Percentiles rank a stretch among this genome's conserved stretches.
Conservation (phyloP, 2,329 filamentous ascomycete genomes). For the Fusarium sp. region DNA sequence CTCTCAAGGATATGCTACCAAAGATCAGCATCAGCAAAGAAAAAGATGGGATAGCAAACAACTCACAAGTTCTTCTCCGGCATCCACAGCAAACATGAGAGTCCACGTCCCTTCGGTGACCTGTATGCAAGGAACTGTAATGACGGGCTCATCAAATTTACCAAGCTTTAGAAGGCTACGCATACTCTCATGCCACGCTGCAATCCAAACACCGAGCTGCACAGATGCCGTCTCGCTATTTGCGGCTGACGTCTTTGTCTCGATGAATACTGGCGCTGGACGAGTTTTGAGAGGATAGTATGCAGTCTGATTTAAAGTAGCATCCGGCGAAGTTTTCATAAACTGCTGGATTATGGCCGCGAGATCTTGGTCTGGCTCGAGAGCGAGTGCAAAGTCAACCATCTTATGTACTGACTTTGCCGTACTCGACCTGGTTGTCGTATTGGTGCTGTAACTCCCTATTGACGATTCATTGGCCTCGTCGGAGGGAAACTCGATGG, state of each 20-base stretch:
- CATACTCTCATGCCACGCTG: slow-evolving; percentile 22
- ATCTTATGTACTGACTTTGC: slow-evolving; percentile 16
- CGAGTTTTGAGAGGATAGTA: slow-evolving; percentile 4
- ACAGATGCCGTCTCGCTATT: slow-evolving; percentile 6
- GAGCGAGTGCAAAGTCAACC: slow-evolving; percentile 20
- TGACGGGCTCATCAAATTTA: background rate
- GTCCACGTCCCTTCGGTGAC: slow-evolving; percentile 7
- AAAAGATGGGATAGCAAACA: background rate
- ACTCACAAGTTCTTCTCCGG: slow-evolving; percentile 10
- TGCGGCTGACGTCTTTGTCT: slow-evolving; percentile 12
- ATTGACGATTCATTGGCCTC: too few relatives aligned
- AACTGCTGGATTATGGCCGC: slow-evolving; percentile 1
- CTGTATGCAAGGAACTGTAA: slow-evolving; percentile 17
- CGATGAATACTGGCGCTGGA: slow-evolving; percentile 18
- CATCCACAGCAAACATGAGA: slow-evolving; percentile 17
- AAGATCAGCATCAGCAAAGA: too few relatives aligned
- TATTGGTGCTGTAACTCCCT: too few relatives aligned
- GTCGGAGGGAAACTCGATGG: too few relatives aligned
- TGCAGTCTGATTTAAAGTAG: slow-evolving; percentile 13
- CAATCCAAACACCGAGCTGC: slow-evolving; percentile 19
- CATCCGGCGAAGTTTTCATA: background rate
- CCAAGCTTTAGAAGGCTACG: slow-evolving; percentile 12
- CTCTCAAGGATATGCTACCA: too few relatives aligned
- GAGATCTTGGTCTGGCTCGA: slow-evolving; percentile 1
- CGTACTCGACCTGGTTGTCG: too few relatives aligned